Evolutionary conservation across 441 rosid genomes (phyloP), one percentile per base, ranked within the genome.

Genomic region (Sinapis alba): DNA sequence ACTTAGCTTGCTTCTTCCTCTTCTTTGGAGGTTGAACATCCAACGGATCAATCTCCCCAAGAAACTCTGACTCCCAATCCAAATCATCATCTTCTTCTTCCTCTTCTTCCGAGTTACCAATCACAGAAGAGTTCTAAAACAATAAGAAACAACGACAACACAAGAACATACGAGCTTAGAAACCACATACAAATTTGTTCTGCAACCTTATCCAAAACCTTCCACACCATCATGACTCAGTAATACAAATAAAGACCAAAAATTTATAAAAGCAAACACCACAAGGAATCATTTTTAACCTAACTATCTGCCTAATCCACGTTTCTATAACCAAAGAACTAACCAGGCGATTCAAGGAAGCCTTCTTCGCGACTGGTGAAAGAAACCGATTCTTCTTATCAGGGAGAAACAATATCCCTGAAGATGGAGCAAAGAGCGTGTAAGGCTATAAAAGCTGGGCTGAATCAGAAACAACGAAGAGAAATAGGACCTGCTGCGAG

Each of bases 401-500:
- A 7, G 64, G 2, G 5, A 69, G 53, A 74, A 67, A 27, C 68
- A 43, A 56, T 57, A 43, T 1, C 18, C 68, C 78, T 79, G 75
- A 1, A 66, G 28, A 32, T 12, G 11, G 12, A 63, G 2, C 62
- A 47, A 74, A 32, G 72, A 69, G 59, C 57, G 16, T 13, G 38
- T 56, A 20, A 69, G 75, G 27, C 6, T 63, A 56, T 54, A 56
- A 32, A 1, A 64, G 53, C 54, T 65, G 20, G 19, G 50, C 41
- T 72, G 61, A 30, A 32, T 57, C 6, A 5, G 65, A 13, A 72
- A 20, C 76, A 62, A 47, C 8, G 20, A 72, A 67, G 58, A 71
- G 68, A 50, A 32, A 47, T 41, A 18, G 16, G 62, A 74, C 78
- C 82, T 74, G 82, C 30, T 19, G 5, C 23, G 23, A 28, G 45